A percentile compares a stretch with the other conserved stretches of the same genome.
Conservation (phyloP, 2,329 filamentous ascomycete species). For the Exophiala alcalophila region DNA sequence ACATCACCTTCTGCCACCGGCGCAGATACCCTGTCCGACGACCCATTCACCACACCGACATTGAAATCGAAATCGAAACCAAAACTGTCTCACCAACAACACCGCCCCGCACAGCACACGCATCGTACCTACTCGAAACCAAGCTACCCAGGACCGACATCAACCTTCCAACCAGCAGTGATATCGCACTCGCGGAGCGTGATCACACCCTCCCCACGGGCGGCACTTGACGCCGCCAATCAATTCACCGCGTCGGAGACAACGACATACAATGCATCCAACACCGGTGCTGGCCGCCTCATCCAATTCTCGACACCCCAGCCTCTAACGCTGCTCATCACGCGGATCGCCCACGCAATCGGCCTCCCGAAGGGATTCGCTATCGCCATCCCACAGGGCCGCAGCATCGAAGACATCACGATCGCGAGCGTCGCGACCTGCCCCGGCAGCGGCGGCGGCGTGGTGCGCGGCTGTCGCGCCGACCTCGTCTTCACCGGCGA, state of each 20-base stretch:
- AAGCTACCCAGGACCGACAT: constrained; percentile 37
- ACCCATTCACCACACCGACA: constrained; percentile 34
- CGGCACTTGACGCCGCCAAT: constrained; percentile 33
- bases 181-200: constrained; percentile 51
- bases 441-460: constrained; percentile 78
- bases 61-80: constrained; percentile 21
- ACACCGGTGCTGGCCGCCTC: constrained; percentile 61
- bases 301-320: constrained; percentile 55
- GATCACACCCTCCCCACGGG: constrained; percentile 49
- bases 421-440: constrained; percentile 78
- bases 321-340: constrained; percentile 57
- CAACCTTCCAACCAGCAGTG: constrained; percentile 38
- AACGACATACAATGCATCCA: constrained; percentile 39
- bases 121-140: constrained; percentile 40
- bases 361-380: constrained; percentile 66
- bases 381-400: constrained; percentile 61
- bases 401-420: constrained; percentile 51
- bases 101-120: constrained; percentile 15
- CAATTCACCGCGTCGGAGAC: constrained; percentile 33
- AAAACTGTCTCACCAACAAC: constrained; percentile 10
- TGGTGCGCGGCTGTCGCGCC: constrained; percentile 52
- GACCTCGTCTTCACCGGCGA: constrained; percentile 90
- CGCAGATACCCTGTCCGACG: constrained; percentile 30
- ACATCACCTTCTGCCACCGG: constrained; percentile 20
- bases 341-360: constrained; percentile 59